A percentile compares a stretch with the other conserved stretches of the same genome.
Evolutionary conservation across 306 rosid species (phyloP).

Genomic region (Vigna nakashimae): DNA sequence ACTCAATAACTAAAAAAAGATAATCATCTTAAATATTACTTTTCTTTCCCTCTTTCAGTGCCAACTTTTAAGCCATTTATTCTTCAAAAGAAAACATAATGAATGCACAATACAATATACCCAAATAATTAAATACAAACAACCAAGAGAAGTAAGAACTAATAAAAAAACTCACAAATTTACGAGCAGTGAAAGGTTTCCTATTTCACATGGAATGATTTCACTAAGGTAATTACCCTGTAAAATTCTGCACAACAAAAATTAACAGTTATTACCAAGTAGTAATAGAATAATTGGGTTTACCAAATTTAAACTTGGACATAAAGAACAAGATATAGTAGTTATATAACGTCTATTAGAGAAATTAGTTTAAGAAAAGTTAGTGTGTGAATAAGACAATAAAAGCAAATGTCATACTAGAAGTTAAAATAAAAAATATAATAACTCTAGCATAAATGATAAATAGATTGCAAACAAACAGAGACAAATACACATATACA

Average conservation of each 20-base stretch:
- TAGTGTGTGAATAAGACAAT: constrained; percentile 5
- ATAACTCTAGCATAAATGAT: constrained; percentile 21
- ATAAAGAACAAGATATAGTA: constrained; percentile 33
- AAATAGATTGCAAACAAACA: neutral
- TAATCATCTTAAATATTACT: constrained; percentile 24
- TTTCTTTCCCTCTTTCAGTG: constrained; percentile 12
- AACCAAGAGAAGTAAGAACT: constrained; percentile 30
- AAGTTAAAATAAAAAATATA: constrained; percentile 24
- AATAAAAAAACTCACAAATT: constrained; percentile 67
- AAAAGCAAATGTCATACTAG: constrained; percentile 15
- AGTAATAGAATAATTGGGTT: constrained; percentile 35
- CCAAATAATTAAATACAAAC: constrained; percentile 32
- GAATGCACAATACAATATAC: constrained; percentile 15
- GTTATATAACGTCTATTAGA: constrained; percentile 7
- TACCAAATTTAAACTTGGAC: constrained; percentile 24
- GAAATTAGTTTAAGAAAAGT: constrained; percentile 20
- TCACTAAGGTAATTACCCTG: constrained; percentile 97
- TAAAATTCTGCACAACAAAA: constrained; percentile 70
- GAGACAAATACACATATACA: neutral
- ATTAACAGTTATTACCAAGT: constrained; percentile 38
- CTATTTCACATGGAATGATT: constrained; percentile 77
- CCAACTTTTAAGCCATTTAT: constrained; percentile 6
- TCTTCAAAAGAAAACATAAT: constrained; percentile 34
- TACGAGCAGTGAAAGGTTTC: constrained; percentile 78
- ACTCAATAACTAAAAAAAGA: constrained; percentile 17